Evolutionary conservation across 352 stramenopile species (phyloP).

Genomic region (Pythium phragmiticola): DNA sequence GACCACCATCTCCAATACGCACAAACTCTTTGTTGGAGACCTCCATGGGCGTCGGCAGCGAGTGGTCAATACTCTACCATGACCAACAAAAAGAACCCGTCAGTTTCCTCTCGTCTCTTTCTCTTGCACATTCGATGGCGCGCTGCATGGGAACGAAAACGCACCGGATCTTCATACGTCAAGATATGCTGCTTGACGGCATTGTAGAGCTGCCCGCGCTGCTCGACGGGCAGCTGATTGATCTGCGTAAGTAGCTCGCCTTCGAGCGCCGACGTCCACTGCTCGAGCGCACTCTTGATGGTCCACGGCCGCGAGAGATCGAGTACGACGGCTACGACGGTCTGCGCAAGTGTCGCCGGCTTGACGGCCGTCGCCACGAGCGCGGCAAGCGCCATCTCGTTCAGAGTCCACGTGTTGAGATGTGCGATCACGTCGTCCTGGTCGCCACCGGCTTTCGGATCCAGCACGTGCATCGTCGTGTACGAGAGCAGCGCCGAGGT

Average conservation of each 20-base stretch:
- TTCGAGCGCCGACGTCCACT: slow-evolving; percentile 79
- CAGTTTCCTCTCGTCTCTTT: not conserved
- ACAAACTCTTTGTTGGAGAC: slow-evolving; percentile 69
- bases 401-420: slow-evolving; percentile 76
- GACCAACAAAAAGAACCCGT: not conserved
- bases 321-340: slow-evolving; percentile 60
- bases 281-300: slow-evolving; percentile 75
- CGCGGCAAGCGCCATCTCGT: slow-evolving; percentile 63
- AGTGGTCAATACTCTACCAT: slow-evolving; percentile 56
- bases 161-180: slow-evolving; percentile 74
- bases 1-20: slow-evolving; percentile 15
- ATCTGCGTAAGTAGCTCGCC: slow-evolving; percentile 72
- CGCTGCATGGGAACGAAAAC: not conserved
- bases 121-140: slow-evolving; percentile 2
- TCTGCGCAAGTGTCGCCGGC: slow-evolving; percentile 51
- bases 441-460: slow-evolving; percentile 47
- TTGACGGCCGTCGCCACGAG: slow-evolving; percentile 72
- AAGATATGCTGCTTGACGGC: slow-evolving; percentile 74
- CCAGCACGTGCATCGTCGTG: slow-evolving; percentile 62
- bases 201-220: slow-evolving; percentile 58
- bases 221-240: slow-evolving; percentile 49
- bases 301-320: slow-evolving; percentile 78
- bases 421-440: slow-evolving; percentile 81
- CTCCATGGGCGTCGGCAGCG: slow-evolving; percentile 49
- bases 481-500: slow-evolving; percentile 58